Percentiles rank a stretch among this genome's conserved stretches.
phyloP scores from a whole-genome alignment of 73 alveolate species.

The Tetrahymena borealis region DNA sequence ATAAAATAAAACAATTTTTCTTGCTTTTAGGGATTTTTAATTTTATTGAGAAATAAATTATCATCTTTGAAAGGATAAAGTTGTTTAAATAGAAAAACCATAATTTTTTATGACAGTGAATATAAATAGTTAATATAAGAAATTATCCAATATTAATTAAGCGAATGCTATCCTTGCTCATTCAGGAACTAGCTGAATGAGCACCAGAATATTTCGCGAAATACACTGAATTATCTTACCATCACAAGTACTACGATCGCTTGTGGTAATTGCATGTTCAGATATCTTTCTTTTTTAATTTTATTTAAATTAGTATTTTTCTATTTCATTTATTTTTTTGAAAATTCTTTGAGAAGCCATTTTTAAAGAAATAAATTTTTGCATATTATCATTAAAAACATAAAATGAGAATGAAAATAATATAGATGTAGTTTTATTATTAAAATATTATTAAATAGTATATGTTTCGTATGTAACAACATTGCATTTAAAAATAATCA shows the following conservation, averaged over 20 bases:
- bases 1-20: too few relatives aligned
- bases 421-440: too few relatives aligned
- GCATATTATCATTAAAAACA: too few relatives aligned
- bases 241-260: neutral
- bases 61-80: too few relatives aligned
- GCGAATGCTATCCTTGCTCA: slow-evolving; percentile 1
- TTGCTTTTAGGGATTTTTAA: too few relatives aligned
- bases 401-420: too few relatives aligned
- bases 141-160: neutral
- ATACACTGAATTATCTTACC: neutral
- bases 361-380: too few relatives aligned
- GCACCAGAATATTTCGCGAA: neutral
- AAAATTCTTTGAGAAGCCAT: too few relatives aligned
- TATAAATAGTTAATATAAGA: neutral
- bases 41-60: too few relatives aligned
- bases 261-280: slow-evolving; percentile 2
- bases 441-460: too few relatives aligned
- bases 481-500: too few relatives aligned
- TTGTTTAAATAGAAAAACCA: neutral
- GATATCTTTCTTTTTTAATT: neutral
- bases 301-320: neutral
- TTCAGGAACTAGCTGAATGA: neutral
- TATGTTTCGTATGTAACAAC: too few relatives aligned
- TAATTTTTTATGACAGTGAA: neutral
- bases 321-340: neutral